Conservation (phyloP, 257 asterid species). For the Jacaranda copaia region DNA sequence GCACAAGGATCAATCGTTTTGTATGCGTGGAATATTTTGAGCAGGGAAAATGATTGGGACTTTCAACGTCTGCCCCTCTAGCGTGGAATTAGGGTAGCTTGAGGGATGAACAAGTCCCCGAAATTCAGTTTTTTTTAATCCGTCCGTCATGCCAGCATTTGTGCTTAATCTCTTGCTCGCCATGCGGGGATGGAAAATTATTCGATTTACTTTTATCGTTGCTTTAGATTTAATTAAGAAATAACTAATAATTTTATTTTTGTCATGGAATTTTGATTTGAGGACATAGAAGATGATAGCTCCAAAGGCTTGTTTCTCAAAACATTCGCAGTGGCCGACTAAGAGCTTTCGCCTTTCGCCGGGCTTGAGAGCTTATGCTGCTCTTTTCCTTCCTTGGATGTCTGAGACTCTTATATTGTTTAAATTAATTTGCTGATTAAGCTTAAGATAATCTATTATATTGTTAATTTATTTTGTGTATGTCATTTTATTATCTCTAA, state of each 20-base stretch:
- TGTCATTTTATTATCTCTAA: too few relatives aligned
- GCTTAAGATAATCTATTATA: background rate
- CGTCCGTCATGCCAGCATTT: constrained; percentile 41
- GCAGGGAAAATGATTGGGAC: too few relatives aligned
- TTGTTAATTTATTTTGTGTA: too few relatives aligned
- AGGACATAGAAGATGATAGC: constrained; percentile 38
- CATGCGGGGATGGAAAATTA: constrained; percentile 38
- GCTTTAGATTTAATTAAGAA: background rate
- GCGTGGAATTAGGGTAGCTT: too few relatives aligned
- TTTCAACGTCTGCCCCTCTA: too few relatives aligned
- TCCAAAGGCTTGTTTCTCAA: constrained; percentile 64
- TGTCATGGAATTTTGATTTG: background rate
- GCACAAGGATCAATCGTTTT: too few relatives aligned
- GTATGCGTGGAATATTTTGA: too few relatives aligned
- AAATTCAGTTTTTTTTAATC: background rate
- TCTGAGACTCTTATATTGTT: too few relatives aligned
- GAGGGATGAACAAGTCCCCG: too few relatives aligned
- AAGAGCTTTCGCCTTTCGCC: constrained; percentile 35
- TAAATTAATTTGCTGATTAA: too few relatives aligned
- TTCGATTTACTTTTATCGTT: background rate
- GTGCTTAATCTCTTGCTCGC: constrained; percentile 22
- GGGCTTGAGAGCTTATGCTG: constrained; percentile 68
- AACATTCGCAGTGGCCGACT: constrained; percentile 70
- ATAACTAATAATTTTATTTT: too few relatives aligned
- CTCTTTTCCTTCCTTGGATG: background rate